These are phyloP conservation scores for Paulownia fortunei DNA, from an alignment of 257 asterid genomes.

Conservation along the genomic window DNA sequence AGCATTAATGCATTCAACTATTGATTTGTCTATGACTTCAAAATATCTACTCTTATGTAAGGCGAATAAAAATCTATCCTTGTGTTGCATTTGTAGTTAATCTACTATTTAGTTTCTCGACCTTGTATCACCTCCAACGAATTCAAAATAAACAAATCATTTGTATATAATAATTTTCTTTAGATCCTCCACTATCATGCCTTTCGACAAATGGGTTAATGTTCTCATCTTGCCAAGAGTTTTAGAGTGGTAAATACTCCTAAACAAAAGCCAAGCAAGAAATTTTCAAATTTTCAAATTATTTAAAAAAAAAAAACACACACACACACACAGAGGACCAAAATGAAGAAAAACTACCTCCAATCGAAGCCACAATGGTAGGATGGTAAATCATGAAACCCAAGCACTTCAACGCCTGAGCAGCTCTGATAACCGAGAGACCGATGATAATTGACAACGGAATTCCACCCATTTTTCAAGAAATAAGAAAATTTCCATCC, in stretches of 20 bases:
- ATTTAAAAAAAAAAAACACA: background rate
- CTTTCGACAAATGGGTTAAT: background rate
- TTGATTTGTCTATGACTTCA: background rate
- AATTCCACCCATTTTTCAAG: background rate
- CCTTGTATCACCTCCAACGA: background rate
- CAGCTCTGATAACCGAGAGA: slow-evolving; percentile 51
- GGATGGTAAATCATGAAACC: slow-evolving; percentile 92
- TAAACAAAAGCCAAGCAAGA: background rate
- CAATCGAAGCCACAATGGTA: slow-evolving; percentile 49
- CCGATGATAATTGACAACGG: slow-evolving; percentile 7
- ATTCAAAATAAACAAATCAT: slow-evolving; percentile 1
- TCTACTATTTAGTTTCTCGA: background rate
- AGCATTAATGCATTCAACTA: background rate
- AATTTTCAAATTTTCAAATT: background rate
- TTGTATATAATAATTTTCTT: background rate
- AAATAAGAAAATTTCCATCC: background rate
- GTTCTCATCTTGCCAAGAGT: background rate
- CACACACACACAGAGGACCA: background rate
- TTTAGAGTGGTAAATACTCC: background rate
- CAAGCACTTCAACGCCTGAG: slow-evolving; percentile 85
- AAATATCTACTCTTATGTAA: background rate
- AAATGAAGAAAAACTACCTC: slow-evolving; percentile 49
- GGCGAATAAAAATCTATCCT: background rate
- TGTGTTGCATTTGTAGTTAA: background rate
- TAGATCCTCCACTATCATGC: background rate